Evolutionary conservation across 192 early-diverging fungal genomes (phyloP), one percentile per base, ranked within the genome.

Genomic region (Linnemannia elongata): DNA sequence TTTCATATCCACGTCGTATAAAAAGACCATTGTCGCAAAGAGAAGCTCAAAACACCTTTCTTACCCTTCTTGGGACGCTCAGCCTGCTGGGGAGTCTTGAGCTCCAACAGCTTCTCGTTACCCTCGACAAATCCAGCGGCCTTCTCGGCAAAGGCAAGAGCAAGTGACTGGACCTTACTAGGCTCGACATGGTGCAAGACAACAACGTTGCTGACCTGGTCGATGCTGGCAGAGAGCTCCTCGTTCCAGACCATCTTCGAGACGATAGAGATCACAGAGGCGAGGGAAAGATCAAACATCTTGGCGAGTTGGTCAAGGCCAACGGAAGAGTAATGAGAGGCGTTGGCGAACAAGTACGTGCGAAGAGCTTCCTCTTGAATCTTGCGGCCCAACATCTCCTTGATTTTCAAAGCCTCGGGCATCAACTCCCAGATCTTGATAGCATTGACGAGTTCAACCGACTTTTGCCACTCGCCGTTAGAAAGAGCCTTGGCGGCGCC

Each of bases 401-500:
- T 97, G 92, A 99, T 96, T 75, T 93, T 83, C 20, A 94, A 89
- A 38, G 91, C 89, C 63, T 95, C 92, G 20, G 96, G 93, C 90
- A 98, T 94, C 77, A 99, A 90, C 82, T 97, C 94, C 98, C 98
- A 99, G 79, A 99, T 97, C 89, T 97, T 97, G 90, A 99, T 97
- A 41, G 93, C 93, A 81, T 92, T 83, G 83, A 99, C 96, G 54
- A 93, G 92, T 72, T 98, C 96, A 77, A 89, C 89, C 73, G 94
- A 94, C 79, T 92, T 93, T 80, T 97, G 91, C 98, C 98, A 99
- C 90, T 99, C 96, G 69, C 98, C 98, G 20, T 90, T 89, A 42
- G 97, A 94, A 69, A 99, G 91, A 24, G 98, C 95, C 89, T 97
- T 96, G 54, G 98, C 93, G 1, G 98, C 96, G 42, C 94, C 97